Evolutionary conservation across 257 asterid species (phyloP).

Genomic region (Solanum appendiculatum): DNA sequence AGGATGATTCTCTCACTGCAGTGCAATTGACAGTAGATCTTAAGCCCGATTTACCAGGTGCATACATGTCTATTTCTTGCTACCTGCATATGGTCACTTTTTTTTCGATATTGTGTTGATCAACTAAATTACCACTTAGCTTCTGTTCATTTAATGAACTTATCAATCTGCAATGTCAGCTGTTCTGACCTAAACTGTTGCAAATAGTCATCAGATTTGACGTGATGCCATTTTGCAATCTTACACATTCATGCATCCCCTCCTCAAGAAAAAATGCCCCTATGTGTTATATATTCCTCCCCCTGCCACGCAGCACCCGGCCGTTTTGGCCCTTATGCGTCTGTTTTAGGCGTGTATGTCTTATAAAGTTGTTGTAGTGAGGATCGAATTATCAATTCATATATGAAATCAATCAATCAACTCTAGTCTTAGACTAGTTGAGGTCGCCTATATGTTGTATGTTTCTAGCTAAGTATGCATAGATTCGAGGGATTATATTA

Average conservation of each 20-base stretch:
- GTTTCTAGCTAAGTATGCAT: not conserved
- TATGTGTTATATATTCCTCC: not conserved
- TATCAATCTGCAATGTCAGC: not conserved
- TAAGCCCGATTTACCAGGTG: constrained; percentile 72
- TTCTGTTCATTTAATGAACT: not conserved
- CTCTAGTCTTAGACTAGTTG: not conserved
- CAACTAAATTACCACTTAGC: not conserved
- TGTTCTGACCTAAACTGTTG: not conserved
- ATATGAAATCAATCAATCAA: not conserved
- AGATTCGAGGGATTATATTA: not conserved
- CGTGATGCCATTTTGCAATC: not conserved
- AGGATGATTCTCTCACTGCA: constrained; percentile 29
- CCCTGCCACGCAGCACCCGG: not conserved
- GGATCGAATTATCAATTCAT: not conserved
- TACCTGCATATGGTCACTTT: not conserved
- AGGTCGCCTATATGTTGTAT: not conserved
- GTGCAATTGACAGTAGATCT: constrained; percentile 76
- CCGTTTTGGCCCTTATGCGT: not conserved
- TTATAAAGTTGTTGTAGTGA: not conserved
- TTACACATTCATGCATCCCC: not conserved
- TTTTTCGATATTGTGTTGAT: not conserved
- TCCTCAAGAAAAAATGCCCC: not conserved
- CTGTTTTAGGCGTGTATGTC: not conserved
- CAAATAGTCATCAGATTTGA: not conserved
- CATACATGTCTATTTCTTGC: not conserved